These are phyloP conservation scores for Quercus agrifolia DNA, from an alignment of 306 rosid genomes.

Conservation along the genomic window DNA sequence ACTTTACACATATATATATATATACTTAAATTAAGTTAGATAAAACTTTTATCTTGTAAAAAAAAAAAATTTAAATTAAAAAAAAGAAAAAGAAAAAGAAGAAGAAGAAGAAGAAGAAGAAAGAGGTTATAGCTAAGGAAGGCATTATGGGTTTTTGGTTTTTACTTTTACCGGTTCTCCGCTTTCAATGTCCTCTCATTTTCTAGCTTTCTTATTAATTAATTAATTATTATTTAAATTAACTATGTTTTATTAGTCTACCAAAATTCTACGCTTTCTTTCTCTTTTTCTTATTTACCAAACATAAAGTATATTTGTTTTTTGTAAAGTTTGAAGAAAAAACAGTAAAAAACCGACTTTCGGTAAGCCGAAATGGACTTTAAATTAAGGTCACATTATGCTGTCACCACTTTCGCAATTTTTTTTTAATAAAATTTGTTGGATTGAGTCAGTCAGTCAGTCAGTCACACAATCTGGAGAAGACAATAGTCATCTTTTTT, in stretches of 20 bases:
- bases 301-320: neutral
- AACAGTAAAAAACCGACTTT: too few relatives aligned
- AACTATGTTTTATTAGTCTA: neutral
- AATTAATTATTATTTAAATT: neutral
- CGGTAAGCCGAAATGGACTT: too few relatives aligned
- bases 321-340: too few relatives aligned
- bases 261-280: neutral
- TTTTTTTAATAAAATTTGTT: too few relatives aligned
- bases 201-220: neutral
- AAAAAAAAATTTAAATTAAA: too few relatives aligned
- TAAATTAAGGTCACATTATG: too few relatives aligned
- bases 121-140: neutral
- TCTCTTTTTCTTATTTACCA: neutral
- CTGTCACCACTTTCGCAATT: too few relatives aligned
- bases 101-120: accelerated
- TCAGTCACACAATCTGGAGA: too few relatives aligned
- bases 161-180: neutral
- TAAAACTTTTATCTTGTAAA: too few relatives aligned
- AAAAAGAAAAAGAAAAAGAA: too few relatives aligned
- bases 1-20: accelerated
- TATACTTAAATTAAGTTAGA: accelerated
- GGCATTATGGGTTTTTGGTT: neutral
- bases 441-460: too few relatives aligned
- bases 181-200: neutral
- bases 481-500: too few relatives aligned